Evolutionary conservation across 495 filamentous ascomycete genomes (phyloP), one percentile per base, ranked within the genome.

Genomic region (Penicillium salamii): DNA sequence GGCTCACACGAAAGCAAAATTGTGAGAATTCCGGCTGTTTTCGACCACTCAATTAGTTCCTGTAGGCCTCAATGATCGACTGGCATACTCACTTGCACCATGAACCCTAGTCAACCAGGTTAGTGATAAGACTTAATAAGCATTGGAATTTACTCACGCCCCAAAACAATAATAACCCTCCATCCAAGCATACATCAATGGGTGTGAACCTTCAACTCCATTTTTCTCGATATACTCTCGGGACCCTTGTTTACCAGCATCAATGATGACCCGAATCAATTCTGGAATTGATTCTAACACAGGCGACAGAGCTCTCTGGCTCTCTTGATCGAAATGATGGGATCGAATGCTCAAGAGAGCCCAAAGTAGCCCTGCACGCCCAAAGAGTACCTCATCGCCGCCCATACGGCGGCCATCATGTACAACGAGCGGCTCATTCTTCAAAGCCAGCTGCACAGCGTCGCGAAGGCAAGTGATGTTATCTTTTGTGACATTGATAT

Each of bases 111-210:
- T 33, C 12, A 23, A 46, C 43, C 11, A 23, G 23, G 37, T 59
- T 41, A 57, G 38, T 52, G 8, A 23, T 14, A 5, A 18, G 0
- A 20, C 1, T 6, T 11, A 4, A 11, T 17, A 29, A 17, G 29
- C 17, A 31, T 11, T 4, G 11, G 36, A 6, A 7, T 28, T 13
- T 3, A 62, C 72, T 62, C 38, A 75, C 63, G 68, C 62, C 58
- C 75, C 75, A 26, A 77, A 59, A 23, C 57, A 59, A 48, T 69
- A 75, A 35, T 69, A 40, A 1, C 58, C 67, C 49, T 63, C 62
- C 63, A 65, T 66, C 75, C 75, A 78, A 13, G 59, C 48, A 62
- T 73, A 78, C 75, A 77, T 78, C 50, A 78, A 52, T 5, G 69
- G 69, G 38, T 72, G 54, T 5, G 71, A 64, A 26, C 65, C 58